Base-by-base conservation (phyloP, 1,284 basidiomycete species). In the Chiua sp. region DNA sequence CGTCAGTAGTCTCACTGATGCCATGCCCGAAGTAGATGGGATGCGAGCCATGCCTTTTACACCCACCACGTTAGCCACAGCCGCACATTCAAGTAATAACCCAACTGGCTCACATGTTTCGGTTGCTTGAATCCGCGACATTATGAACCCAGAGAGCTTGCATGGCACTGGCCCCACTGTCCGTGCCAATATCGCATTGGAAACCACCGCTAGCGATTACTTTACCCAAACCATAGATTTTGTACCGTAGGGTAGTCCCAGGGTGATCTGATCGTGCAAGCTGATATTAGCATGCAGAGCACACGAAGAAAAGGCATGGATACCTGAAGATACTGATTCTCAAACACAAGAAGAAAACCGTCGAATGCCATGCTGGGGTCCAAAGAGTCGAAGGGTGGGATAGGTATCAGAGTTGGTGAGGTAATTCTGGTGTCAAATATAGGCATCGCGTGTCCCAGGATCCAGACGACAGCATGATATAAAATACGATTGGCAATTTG, bases 151-250 rank as follows among this genome's bases (percentile, higher is more conserved):
- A 91, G 75, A 87, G 79, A 7, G 88, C 26, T 26, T 26, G 26
- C 26, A 26, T 77, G 0, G 86, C 87, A 4, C 86, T 84, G 47
- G 68, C 63, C 1, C 79, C 79, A 30, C 81, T 82, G 62, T 81
- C 72, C 8, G 78, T 75, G n/a, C 79, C 81, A n/a, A 87, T 76
- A 61, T 88, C 80, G 22, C 88, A 78, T 35, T 89, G 76, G 71
- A 89, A 87, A 4, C 87, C 86, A 61, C 84, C 85, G 67, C 82
- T 84, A 2, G 87, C 80, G 23, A 90, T 79, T 23, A 86, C 83
- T 72, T 94, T 90, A 13, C 90, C 91, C 10, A 93, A 77, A 0
- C 91, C 91, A 63, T 92, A 92, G 53, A 93, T 80, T 92, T 91
- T 18, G 89, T 80, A 47, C 81, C 80, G n/a, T 79, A 72, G 0